A percentile compares a stretch with the other conserved stretches of the same genome.
Evolutionary conservation across 2,329 filamentous ascomycete species (phyloP).

Genomic region (Alternaria triticina): DNA sequence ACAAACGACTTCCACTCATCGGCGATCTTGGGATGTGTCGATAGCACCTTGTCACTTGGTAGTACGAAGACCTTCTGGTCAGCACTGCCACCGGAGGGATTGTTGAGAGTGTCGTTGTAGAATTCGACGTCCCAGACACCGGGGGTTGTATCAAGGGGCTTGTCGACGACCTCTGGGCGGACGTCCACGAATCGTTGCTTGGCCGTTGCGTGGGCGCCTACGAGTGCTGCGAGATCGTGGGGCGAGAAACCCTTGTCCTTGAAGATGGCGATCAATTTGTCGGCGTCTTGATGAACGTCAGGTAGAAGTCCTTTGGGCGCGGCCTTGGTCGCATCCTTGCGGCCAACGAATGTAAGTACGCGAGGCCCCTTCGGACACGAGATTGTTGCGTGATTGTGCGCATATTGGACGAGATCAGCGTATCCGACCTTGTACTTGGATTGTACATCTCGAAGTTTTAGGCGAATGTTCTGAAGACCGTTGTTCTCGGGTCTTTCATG

Average conservation of each 20-base stretch:
- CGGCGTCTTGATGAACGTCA: conserved; percentile 47
- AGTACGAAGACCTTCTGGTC: conserved; percentile 37
- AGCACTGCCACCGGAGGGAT: conserved; percentile 18
- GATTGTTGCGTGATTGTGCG: conserved; percentile 55
- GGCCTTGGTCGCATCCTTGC: conserved; percentile 52
- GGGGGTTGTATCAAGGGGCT: conserved; percentile 57
- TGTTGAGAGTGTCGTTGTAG: conserved; percentile 51
- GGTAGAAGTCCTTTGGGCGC: conserved; percentile 57
- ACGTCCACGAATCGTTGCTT: conserved; percentile 57
- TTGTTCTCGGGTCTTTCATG: conserved; percentile 49
- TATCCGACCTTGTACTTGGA: conserved; percentile 55
- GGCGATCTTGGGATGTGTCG: conserved; percentile 35
- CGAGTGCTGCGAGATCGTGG: conserved; percentile 59
- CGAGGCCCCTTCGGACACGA: conserved; percentile 61
- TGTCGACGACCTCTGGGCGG: conserved; percentile 40
- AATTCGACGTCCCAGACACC: conserved; percentile 59
- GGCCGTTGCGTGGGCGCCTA: conserved; percentile 61
- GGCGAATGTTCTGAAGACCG: conserved; percentile 55
- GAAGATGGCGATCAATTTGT: conserved; percentile 57
- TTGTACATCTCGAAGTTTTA: conserved; percentile 49
- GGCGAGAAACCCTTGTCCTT: conserved; percentile 58
- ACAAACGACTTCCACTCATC: conserved; percentile 36
- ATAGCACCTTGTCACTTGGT: conserved; percentile 34
- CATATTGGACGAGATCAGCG: conserved; percentile 63
- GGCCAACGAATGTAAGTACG: conserved; percentile 58